Conservation (phyloP, 2,329 filamentous ascomycete species). For the Trichoderma citrinoviride region DNA sequence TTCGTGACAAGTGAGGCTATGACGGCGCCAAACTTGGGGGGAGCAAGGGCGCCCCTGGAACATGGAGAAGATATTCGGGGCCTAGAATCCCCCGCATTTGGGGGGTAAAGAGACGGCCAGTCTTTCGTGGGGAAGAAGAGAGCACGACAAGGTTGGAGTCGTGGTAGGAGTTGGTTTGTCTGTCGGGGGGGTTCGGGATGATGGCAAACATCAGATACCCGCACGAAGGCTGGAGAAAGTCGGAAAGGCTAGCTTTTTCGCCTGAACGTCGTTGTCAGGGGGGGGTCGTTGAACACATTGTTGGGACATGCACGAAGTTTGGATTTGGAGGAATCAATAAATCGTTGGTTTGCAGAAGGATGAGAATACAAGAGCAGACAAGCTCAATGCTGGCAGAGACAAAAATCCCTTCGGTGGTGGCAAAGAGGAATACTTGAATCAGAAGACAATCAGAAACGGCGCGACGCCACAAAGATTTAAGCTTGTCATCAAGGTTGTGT, state of each 20-base stretch:
- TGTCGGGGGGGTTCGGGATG: not conserved
- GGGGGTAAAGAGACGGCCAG: not conserved
- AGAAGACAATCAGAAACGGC: not conserved
- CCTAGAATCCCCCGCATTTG: not conserved
- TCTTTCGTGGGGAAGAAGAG: not conserved
- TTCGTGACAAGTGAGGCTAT: not conserved
- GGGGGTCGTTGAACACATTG: not conserved
- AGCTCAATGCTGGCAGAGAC: not conserved
- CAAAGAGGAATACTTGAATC: not conserved
- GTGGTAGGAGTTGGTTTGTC: not conserved
- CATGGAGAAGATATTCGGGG: not conserved
- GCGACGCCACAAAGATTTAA: constrained; percentile 1
- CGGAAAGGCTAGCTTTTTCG: not conserved
- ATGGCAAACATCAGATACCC: not conserved
- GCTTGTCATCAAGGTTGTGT: constrained; percentile 11
- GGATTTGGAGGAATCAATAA: not conserved
- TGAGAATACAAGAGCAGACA: not conserved
- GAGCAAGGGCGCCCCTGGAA: too few species aligned
- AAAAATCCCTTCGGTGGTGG: not conserved
- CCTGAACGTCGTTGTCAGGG: not conserved
- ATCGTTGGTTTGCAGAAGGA: not conserved
- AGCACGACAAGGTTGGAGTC: not conserved
- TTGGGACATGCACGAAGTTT: not conserved
- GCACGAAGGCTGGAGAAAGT: not conserved
- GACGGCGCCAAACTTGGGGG: not conserved